phyloP scores from a whole-genome alignment of 495 filamentous ascomycete genomes.

The Cenococcum geophilum region DNA sequence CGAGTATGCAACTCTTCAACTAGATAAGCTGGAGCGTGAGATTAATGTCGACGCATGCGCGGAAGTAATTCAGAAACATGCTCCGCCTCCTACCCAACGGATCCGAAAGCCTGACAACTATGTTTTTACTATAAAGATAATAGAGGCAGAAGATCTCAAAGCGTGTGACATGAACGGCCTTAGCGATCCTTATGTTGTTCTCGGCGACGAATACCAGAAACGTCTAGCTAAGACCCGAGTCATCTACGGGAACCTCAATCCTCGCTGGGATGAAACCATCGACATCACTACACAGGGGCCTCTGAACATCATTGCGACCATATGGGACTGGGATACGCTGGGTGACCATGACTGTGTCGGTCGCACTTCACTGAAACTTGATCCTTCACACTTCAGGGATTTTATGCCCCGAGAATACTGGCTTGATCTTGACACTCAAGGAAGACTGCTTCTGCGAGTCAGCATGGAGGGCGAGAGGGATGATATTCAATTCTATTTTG shows the following conservation, averaged over 20 bases:
- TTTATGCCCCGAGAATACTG: conserved; percentile 94
- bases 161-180: conserved; percentile 91
- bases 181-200: conserved; percentile 95
- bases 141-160: conserved; percentile 97
- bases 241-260: conserved; percentile 85
- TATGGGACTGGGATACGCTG: conserved; percentile 98
- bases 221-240: conserved; percentile 93
- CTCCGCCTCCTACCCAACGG: conserved; percentile 51
- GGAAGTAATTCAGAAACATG: conserved; percentile 63
- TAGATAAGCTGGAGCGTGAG: conserved; percentile 82
- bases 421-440: conserved; percentile 95
- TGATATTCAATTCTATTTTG: conserved; percentile 98
- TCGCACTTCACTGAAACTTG: conserved; percentile 87
- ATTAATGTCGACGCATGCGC: conserved; percentile 94
- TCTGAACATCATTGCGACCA: conserved; percentile 89
- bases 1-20: conserved; percentile 81
- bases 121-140: conserved; percentile 97
- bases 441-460: conserved; percentile 77
- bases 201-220: conserved; percentile 96
- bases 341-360: conserved; percentile 98
- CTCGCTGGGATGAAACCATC: conserved; percentile 94
- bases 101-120: conserved; percentile 64
- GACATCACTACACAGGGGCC: conserved; percentile 91
- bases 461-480: conserved; percentile 99
- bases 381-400: conserved; percentile 91